Evolutionary conservation across 2,329 filamentous ascomycete genomes (phyloP).

Genomic region (Thermomyces lanuginosus): DNA sequence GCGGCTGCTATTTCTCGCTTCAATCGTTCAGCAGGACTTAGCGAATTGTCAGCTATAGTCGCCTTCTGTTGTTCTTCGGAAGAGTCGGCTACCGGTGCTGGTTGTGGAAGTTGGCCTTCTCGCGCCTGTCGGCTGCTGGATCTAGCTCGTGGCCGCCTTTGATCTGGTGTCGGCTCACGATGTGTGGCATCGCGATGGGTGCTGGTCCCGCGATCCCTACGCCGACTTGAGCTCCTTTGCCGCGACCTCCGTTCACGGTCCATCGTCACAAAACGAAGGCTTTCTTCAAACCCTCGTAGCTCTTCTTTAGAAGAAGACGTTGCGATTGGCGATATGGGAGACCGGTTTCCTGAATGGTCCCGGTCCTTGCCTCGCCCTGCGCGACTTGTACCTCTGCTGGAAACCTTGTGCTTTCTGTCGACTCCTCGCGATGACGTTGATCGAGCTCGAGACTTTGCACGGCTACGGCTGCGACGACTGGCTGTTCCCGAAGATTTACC

Average conservation of each 20-base stretch:
- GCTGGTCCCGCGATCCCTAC: constrained; percentile 29
- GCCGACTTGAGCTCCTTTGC: constrained; percentile 36
- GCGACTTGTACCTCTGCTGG: constrained; percentile 26
- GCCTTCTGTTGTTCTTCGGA: constrained; percentile 12
- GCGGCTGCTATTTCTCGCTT: constrained; percentile 63
- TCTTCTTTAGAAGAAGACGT: constrained; percentile 46
- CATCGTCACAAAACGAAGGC: constrained; percentile 27
- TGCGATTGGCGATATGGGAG: constrained; percentile 66
- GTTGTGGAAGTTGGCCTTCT: constrained; percentile 6
- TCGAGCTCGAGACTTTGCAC: constrained; percentile 18
- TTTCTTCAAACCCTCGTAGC: constrained; percentile 45
- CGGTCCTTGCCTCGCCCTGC: constrained; percentile 45
- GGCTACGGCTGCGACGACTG: constrained; percentile 31
- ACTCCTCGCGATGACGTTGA: constrained; percentile 19
- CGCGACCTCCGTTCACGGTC: constrained; percentile 32
- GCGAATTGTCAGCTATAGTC: constrained; percentile 9
- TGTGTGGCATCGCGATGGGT: too few relatives aligned
- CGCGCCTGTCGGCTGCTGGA: constrained; percentile 19
- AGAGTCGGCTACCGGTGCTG: constrained; percentile 2
- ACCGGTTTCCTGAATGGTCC: constrained; percentile 44
- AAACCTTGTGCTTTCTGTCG: constrained; percentile 15
- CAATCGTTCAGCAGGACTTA: constrained; percentile 43
- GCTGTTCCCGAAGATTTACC: constrained; percentile 21
- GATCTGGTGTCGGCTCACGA: constrained; percentile 33
- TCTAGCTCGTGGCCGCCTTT: constrained; percentile 16